Evolutionary conservation across 1,284 basidiomycete species (phyloP), one percentile per base, ranked within the genome.

Genomic region (Marasmius fiardii): DNA sequence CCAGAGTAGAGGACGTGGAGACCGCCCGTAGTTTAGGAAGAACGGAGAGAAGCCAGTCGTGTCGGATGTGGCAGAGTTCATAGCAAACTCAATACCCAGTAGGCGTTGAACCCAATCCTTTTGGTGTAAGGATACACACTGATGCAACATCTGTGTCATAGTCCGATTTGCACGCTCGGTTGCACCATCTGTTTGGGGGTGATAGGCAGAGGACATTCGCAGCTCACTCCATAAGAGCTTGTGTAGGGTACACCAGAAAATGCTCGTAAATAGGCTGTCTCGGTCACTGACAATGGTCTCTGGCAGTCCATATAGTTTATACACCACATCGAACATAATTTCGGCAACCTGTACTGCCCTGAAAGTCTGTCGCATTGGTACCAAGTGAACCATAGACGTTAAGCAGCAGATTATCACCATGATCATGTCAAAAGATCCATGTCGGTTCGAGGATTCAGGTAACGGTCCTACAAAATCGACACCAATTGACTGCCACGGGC

Each of bases 391-490:
- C 64, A 70, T 68, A 1, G 59, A 62, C 0, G 70, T 69, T 1
- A 75, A 58, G 3, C 68, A 65, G 58, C 70, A 63, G 11, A 75
- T 71, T 0, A 76, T 59, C 0, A 73, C 68, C 0, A 64, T 64
- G 0, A 71, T 63, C 35, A 59, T 55, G 54, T 74, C 68, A 53
- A 61, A 72, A 1, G 58, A 52, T 1, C 67, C 65, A 51, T 69
- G 23, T 21, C 63, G 52, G 31, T 61, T 66, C n/a, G 56, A 52
- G 0, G 71, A 71, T 6, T 60, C 51, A 0, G 68, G 72, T 11
- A 76, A 55, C 0, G 70, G 72, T 2, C 72, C 70, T 2, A 75
- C 67, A 48, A 74, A 74, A 54, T 74, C 72, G 20, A 75, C 67
- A 0, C 65, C 68, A 0, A 74, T 69, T 0, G 62, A 35, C 31